Base-by-base conservation (phyloP, 805 yeast genomes). In the Saccharomycopsis sp. region DNA sequence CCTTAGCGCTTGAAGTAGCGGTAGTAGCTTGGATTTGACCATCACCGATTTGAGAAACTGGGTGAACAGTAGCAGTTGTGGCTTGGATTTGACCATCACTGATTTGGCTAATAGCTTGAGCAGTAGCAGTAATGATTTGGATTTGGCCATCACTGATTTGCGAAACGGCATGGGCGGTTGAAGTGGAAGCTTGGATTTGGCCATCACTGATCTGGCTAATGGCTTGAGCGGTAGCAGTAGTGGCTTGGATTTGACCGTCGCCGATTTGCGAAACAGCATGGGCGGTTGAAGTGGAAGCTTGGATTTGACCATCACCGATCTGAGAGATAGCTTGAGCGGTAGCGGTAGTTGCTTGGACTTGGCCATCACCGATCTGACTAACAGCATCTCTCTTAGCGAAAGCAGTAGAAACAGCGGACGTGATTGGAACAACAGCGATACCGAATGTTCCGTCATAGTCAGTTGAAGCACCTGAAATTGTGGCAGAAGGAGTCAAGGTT, bases 401-500 rank as follows among this genome's bases (percentile, higher is more conserved):
- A 43, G 59, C 47, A 28, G 68, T 47, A 38, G 64, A 50, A 40
- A 60, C 44, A 31, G 70, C 48, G 23, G 66, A 56, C 26, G 74
- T 48, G 38, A 73, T 54, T 49, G 82, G 74, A 51, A 69, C 64
- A 51, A 82, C 77, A 48, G 82, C 83, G 56, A 82, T 81, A 66
- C 89, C 90, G 56, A 82, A 82, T 40, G 72, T 59, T 40, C 65
- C 61, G 34, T 74, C 48, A 70, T 74, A 74, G 55, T 76, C 76
- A 39, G 85, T 75, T 41, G 71, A 54, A 50, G 77, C 81, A 56
- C 78, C 77, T 8, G 75, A 53, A 38, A 71, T 57, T 6, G 75
- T 61, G 39, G 73, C 74, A 34, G 62, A 46, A 54, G 93, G 89
- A 31, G 88, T 81, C 62, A 83, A 70, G 44, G 87, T 79, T 44